Percentiles rank a stretch among this genome's conserved stretches.
These are phyloP conservation scores for Aureobasidium sp. DNA, from an alignment of 2,329 filamentous ascomycete species.

Conservation along the genomic window DNA sequence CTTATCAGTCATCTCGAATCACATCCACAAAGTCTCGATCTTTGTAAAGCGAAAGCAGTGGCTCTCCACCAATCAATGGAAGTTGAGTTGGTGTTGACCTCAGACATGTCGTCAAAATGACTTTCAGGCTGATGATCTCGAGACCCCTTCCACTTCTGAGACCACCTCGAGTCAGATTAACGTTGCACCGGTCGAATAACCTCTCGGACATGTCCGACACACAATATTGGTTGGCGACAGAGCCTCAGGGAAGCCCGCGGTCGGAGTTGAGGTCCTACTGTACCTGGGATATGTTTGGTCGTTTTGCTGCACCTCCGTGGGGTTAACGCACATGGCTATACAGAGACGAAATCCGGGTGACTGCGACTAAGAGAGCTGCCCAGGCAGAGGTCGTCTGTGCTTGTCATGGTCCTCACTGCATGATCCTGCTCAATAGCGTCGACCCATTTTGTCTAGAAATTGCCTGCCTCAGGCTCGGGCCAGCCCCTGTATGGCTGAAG, in stretches of 20 bases:
- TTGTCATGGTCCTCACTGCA: slow-evolving; percentile 59
- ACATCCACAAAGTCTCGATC: background rate
- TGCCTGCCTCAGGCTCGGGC: slow-evolving; percentile 54
- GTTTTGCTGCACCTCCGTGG: slow-evolving; percentile 40
- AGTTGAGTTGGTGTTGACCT: background rate
- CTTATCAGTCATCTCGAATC: background rate
- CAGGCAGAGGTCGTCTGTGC: slow-evolving; percentile 45
- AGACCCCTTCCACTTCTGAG: background rate
- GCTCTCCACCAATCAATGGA: background rate
- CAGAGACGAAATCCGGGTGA: background rate
- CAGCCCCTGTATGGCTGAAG: slow-evolving; percentile 59
- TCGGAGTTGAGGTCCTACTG: slow-evolving; percentile 51
- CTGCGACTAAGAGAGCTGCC: too few relatives aligned
- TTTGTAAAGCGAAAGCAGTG: background rate
- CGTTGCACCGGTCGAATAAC: background rate
- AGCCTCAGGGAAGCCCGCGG: slow-evolving; percentile 40
- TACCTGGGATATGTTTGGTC: slow-evolving; percentile 40
- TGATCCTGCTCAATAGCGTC: slow-evolving; percentile 58
- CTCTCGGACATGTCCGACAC: background rate
- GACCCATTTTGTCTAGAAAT: slow-evolving; percentile 61
- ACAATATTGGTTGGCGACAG: background rate
- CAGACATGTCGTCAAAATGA: background rate
- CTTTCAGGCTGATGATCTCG: background rate
- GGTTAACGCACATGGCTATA: background rate
- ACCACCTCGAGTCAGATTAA: background rate